These are phyloP conservation scores for Penicillium sp. DNA, from an alignment of 2,329 filamentous ascomycete genomes.

Conservation along the genomic window DNA sequence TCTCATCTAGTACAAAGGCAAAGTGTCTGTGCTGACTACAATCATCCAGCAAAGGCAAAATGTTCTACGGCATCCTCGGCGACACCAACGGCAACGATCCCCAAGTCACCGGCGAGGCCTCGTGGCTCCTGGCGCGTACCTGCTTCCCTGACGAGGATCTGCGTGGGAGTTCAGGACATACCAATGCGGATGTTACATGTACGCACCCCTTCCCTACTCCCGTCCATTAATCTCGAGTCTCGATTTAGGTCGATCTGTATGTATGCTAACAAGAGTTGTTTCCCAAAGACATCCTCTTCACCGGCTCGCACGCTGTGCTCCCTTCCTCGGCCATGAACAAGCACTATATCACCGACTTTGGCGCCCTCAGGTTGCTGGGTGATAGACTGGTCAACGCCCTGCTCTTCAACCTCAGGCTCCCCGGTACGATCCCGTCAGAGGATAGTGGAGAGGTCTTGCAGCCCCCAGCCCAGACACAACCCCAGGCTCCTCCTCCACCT, in stretches of 20 bases:
- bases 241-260: not conserved
- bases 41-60: conserved; percentile 32
- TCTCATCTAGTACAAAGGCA: not conserved
- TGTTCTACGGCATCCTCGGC: conserved; percentile 41
- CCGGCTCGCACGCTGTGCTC: conserved; percentile 32
- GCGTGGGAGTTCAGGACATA: conserved; percentile 34
- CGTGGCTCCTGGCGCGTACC: conserved; percentile 41
- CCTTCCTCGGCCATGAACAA: conserved; percentile 30
- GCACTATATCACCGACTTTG: conserved; percentile 36
- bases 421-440: not conserved
- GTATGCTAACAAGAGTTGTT: not conserved
- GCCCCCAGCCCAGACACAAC: not conserved
- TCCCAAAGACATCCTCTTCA: conserved; percentile 36
- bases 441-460: not conserved
- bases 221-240: too few relatives aligned
- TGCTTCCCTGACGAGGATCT: conserved; percentile 37
- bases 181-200: conserved; percentile 37
- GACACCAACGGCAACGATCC: conserved; percentile 36
- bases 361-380: conserved; percentile 34
- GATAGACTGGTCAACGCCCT: conserved; percentile 32
- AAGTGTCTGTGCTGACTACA: not conserved
- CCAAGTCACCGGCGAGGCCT: conserved; percentile 38
- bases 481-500: not conserved
- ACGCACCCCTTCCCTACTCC: not conserved
- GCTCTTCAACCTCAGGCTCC: conserved; percentile 26